A percentile compares a stretch with the other conserved stretches of the same genome.
Conservation (phyloP, 2,329 filamentous ascomycete species). For the Amauroascus verrucosus region DNA sequence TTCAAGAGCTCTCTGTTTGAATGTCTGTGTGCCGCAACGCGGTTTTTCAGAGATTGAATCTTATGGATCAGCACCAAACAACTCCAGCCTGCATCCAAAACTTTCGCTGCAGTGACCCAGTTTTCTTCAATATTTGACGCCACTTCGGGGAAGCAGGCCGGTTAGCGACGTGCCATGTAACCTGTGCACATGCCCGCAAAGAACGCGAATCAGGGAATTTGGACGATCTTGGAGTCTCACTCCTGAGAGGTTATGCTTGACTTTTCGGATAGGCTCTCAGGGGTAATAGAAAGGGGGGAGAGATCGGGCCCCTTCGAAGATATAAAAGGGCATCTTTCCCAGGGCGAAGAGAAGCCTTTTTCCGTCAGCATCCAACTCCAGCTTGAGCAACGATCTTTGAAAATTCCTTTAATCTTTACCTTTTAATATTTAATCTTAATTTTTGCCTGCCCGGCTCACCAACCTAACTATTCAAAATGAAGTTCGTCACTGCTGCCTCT, state of each 20-base stretch:
- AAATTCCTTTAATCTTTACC: slow-evolving; percentile 10
- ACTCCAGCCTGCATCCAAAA: neutral
- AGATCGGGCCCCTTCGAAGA: neutral
- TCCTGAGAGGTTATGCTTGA: neutral
- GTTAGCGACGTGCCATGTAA: slow-evolving; percentile 3
- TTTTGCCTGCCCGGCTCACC: slow-evolving; percentile 5
- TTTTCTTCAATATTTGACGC: slow-evolving; percentile 8
- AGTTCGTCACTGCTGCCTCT: slow-evolving; percentile 29
- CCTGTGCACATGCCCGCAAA: neutral
- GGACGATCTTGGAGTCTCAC: neutral
- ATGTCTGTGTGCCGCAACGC: neutral
- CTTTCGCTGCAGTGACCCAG: neutral
- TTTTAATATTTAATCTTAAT: slow-evolving; percentile 16
- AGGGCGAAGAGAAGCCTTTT: neutral
- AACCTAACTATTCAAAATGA: slow-evolving; percentile 16
- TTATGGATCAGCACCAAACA: neutral
- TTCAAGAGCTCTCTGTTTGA: neutral
- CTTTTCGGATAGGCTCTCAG: neutral
- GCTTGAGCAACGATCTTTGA: slow-evolving; percentile 7
- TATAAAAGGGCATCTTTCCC: slow-evolving; percentile 6
- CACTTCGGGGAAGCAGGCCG: neutral
- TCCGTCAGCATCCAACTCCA: slow-evolving; percentile 16
- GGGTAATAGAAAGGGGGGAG: neutral
- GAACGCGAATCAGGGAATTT: neutral
- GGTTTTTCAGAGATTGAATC: too few relatives aligned